Percentiles rank a stretch among this genome's conserved stretches.
phyloP scores from a whole-genome alignment of 225 moss, liverwort and hornwort genomes.

The Bryum argenteum region DNA sequence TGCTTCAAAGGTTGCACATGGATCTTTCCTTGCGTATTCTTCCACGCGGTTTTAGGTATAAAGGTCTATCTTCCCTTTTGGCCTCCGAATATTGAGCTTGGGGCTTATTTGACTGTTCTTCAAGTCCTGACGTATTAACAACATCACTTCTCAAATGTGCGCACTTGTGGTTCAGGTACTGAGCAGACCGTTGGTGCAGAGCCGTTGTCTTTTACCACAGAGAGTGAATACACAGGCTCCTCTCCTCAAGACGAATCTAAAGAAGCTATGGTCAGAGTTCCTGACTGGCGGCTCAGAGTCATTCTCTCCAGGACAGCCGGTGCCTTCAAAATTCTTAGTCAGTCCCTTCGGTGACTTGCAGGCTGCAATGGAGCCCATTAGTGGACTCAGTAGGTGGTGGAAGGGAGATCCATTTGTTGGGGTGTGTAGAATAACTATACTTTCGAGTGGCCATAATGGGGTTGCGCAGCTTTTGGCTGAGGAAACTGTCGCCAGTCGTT shows the following conservation, averaged over 20 bases:
- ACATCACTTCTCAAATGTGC: background rate
- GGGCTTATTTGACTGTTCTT: conserved; percentile 12
- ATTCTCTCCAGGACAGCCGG: conserved; percentile 30
- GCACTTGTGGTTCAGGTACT: conserved; percentile 51
- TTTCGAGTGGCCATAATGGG: conserved; percentile 54
- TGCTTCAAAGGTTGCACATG: conserved; percentile 58
- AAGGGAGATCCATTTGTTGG: conserved; percentile 46
- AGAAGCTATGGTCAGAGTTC: conserved; percentile 70
- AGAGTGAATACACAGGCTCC: conserved; percentile 45
- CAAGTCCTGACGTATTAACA: background rate
- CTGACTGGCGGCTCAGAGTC: conserved; percentile 47
- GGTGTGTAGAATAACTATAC: conserved; percentile 52
- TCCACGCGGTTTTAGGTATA: conserved; percentile 75
- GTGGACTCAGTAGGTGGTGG: conserved; percentile 33
- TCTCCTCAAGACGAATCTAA: conserved; percentile 65
- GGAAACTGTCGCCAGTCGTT: conserved; percentile 50
- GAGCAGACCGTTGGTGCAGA: conserved; percentile 54
- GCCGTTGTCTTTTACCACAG: conserved; percentile 38
- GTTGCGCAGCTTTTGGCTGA: conserved; percentile 78
- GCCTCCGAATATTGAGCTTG: conserved; percentile 12
- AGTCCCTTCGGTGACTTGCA: conserved; percentile 29
- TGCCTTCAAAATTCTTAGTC: conserved; percentile 26
- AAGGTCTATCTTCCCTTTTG: conserved; percentile 20
- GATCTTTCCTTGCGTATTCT: conserved; percentile 67
- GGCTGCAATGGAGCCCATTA: conserved; percentile 8